Percentiles rank a stretch among this genome's conserved stretches.
Evolutionary conservation across 768 basidiomycete genomes (phyloP).

Genomic region (Leccinum subtestaceum): DNA sequence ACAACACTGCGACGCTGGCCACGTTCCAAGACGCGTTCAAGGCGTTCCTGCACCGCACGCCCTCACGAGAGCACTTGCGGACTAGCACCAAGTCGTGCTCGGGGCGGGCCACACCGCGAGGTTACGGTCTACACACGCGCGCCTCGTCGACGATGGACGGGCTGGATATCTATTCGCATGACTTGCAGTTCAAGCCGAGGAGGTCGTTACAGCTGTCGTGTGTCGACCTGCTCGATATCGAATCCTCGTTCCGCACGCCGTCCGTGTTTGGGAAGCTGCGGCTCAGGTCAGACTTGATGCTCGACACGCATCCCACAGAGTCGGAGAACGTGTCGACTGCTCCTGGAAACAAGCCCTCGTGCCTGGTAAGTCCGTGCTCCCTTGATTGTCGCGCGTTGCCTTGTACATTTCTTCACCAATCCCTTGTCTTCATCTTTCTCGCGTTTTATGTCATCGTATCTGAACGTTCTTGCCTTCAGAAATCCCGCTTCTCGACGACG

Average conservation of each 20-base stretch:
- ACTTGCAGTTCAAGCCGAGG: conserved; percentile 14
- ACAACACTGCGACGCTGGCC: conserved; percentile 23
- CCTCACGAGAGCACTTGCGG: conserved; percentile 23
- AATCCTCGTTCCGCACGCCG: conserved; percentile 15
- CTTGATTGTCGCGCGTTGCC: neutral
- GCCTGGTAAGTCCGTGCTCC: conserved; percentile 17
- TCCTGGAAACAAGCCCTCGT: neutral
- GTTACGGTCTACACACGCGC: conserved; percentile 16
- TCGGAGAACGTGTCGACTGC: conserved; percentile 13
- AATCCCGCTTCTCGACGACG: conserved; percentile 36
- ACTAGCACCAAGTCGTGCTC: neutral
- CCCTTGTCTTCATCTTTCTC: neutral
- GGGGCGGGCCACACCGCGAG: conserved; percentile 2
- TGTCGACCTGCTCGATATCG: conserved; percentile 21
- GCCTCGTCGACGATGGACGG: conserved; percentile 33
- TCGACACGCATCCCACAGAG: conserved; percentile 16
- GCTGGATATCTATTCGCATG: conserved; percentile 30
- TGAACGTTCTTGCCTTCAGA: conserved; percentile 14
- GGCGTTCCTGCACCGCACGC: conserved; percentile 24
- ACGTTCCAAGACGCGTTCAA: conserved; percentile 31
- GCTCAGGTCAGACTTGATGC: conserved; percentile 23
- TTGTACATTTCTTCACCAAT: neutral
- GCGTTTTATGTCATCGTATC: neutral
- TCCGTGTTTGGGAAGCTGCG: conserved; percentile 14
- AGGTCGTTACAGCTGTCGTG: conserved; percentile 22